Evolutionary conservation across 2,329 filamentous ascomycete species (phyloP), one percentile per base, ranked within the genome.

Genomic region (Diaporthe sp.): DNA sequence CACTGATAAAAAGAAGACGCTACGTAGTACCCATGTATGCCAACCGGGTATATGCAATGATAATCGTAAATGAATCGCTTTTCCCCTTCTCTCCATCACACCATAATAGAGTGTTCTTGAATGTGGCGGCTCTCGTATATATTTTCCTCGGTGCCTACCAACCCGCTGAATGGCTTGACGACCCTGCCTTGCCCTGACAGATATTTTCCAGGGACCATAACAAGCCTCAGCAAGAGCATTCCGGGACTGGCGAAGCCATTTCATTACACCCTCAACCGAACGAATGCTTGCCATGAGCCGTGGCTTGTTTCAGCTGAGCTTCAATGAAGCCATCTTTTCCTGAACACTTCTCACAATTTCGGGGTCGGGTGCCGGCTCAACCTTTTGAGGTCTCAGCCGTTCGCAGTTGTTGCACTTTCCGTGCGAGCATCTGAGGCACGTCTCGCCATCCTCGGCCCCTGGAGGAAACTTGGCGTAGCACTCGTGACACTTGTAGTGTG

Each of bases 331-430:
- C 66, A 93, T 82, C 76, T 88, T 91, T 68, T 84, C 87, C 77
- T 92, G 88, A 27, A 94, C 84, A 63, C 84, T 86, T 79, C 86
- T 87, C 71, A 93, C 78, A 8, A 93, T 82, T 15, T 90, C 89
- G 0, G 90, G 90, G 79, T 94, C 91, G 2, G 89, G 90, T 78
- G 89, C 86, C 0, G 89, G 89, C 71, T 92, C 90, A 37, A 91
- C 86, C 79, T 89, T 91, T 77, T 88, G 89, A 19, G 90, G 89
- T 73, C 87, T 88, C 74, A 87, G 85, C 66, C 92, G 87, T 22
- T 87, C 86, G 79, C 92, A 94, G 70, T 87, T 84, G 3, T 86
- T 83, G 78, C 92, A 92, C 77, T 91, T 91, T 75, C 87, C 83
- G 78, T 92, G 89, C 1, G 86, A 85, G 79, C 93, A 95, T 22